Evolutionary conservation across 306 rosid genomes (phyloP), one percentile per base, ranked within the genome.

Genomic region (Mimosa bimucronata): DNA sequence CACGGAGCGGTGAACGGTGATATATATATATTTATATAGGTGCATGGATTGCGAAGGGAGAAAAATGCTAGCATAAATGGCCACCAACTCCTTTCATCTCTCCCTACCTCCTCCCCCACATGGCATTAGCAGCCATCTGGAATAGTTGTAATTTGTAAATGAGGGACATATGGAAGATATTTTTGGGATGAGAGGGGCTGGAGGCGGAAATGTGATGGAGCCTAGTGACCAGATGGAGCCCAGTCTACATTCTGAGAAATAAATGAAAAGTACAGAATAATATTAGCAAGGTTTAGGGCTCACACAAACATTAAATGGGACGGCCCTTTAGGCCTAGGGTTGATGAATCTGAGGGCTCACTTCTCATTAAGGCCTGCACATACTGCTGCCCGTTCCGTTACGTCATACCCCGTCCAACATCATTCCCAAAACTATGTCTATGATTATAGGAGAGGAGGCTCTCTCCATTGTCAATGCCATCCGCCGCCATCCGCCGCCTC

Each of bases 151-250:
- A 34, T 34, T 34, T 52, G n/a, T 6, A 19, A 7, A 50, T 18
- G 9, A 5, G 6, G 46, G 50, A 45, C 50, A 45, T 12, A 3
- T 45, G 7, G 50, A 45, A 40, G 73, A 68, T 68, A 68, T 21
- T 40, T 38, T 5, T 40, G 13, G 6, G 4, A 9, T 5, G 19
- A 40, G 52, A 68, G 52, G 67, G 38, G n/a, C 40, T 5, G 14
- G 30, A 40, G 73, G 52, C 52, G 52, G n/a, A 40, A 68, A 40
- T 68, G 73, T 21, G 52, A 21, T 11, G 31, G 73, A 68, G 72
- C 50, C 72, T 9, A 3, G 65, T 11, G 29, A 16, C 30, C 0
- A 34, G 8, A 66, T 26, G 16, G 72, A 45, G 50, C 50, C 13
- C 50, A 3, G 9, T 45, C 4, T 45, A 12, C 50, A 45, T 3